Base-by-base conservation (phyloP, 176 grass and related monocot species). In the Chloris gayana region DNA sequence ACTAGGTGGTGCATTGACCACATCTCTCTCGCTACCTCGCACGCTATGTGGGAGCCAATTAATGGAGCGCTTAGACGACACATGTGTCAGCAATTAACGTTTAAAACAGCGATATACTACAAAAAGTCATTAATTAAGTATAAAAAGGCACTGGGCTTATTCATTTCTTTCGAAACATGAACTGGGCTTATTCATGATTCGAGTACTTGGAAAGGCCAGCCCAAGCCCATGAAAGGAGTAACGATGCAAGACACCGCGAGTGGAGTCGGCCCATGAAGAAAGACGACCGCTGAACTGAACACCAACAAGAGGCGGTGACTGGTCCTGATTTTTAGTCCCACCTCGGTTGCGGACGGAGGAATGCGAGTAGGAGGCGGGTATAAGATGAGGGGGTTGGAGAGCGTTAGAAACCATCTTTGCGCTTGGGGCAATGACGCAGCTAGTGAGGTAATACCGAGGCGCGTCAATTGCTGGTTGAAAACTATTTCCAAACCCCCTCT, bases 391-490 rank as follows among this genome's bases (percentile, higher is more conserved):
- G 0, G 10, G 66, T 9, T 57, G 33, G 61, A 22, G 0, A 0
- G 0, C 58, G 9, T 29, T 0, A 0, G 0, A 7, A 5, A 79
- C 41, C 46, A 88, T 92, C 83, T 92, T 92, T 92, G 90, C 83
- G 90, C 90, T 92, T 92, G 86, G 90, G 90, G 90, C 90, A 92
- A 88, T 92, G 86, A 92, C 90, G 90, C 90, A 92, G 86, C 90
- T 92, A 80, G 86, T 92, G 86, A 92, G 90, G 86, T 88, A 0
- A 79, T 83, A 83, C 80, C 86, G 80, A 88, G 74, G 86, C 88
- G 88, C 88, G 85, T 90, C 85, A 90, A 93, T 90, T 90, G 88
- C 91, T 93, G 85, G 91, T 93, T 93, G 91, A 93, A 93, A 93
- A 93, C 88, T 94, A 94, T 94, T 94, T 91, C 73, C 85, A 93